These are phyloP conservation scores for Jacaranda mimosifolia DNA, from an alignment of 257 asterid genomes.

Conservation along the genomic window DNA sequence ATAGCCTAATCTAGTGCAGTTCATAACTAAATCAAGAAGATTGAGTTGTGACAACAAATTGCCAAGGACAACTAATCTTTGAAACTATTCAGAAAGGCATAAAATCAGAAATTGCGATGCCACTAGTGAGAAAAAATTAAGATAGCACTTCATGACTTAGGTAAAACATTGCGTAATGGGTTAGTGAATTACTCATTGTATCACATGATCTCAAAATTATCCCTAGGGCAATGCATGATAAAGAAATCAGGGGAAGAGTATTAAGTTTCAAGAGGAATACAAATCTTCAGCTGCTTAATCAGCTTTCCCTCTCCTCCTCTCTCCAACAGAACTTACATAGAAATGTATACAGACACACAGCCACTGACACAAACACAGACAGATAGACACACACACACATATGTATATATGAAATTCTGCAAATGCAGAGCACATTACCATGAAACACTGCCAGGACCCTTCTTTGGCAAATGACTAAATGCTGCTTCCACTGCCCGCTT, in stretches of 20 bases:
- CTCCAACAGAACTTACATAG: neutral
- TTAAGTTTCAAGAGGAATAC: neutral
- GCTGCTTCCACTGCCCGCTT: slow-evolving; percentile 83
- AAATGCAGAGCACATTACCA: slow-evolving; percentile 59
- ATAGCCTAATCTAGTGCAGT: neutral
- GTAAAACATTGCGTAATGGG: no score
- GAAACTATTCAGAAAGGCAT: slow-evolving; percentile 6
- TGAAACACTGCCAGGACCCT: slow-evolving; percentile 73
- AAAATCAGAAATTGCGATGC: neutral
- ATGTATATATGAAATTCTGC: neutral
- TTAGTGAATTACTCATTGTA: no score
- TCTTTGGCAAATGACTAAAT: slow-evolving; percentile 71
- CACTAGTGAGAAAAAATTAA: neutral
- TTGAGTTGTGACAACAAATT: neutral
- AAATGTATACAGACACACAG: neutral
- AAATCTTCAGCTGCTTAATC: slow-evolving; percentile 23
- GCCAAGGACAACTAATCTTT: slow-evolving; percentile 8
- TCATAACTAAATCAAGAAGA: neutral
- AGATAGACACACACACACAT: slow-evolving; percentile 1
- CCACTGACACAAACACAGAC: neutral
- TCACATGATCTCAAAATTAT: neutral
- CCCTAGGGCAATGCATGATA: slow-evolving; percentile 4
- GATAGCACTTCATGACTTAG: neutral
- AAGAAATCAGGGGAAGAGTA: neutral
- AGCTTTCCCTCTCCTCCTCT: slow-evolving; percentile 1